These are phyloP conservation scores for Aspergillus affinis DNA, from an alignment of 495 filamentous ascomycete genomes.

Conservation along the genomic window DNA sequence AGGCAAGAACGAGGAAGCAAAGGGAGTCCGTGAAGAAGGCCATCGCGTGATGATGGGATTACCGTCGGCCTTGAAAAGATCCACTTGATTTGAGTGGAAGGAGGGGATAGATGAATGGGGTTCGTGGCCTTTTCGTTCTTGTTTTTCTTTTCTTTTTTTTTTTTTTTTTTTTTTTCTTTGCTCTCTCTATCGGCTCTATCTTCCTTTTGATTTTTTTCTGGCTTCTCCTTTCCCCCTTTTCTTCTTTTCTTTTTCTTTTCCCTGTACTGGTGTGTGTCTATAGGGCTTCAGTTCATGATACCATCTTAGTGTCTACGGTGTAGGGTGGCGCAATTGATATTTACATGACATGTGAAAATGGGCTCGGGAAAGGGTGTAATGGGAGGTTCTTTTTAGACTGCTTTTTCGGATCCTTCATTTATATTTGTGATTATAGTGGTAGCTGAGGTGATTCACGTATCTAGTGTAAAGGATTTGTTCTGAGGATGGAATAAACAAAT, in stretches of 20 bases:
- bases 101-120: background rate
- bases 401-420: background rate
- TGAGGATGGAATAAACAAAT: no score
- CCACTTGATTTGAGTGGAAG: conserved; percentile 14
- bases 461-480: no score
- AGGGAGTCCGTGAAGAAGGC: conserved; percentile 42
- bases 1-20: conserved; percentile 65
- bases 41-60: conserved; percentile 43
- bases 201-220: conserved; percentile 16
- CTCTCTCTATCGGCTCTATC: no score
- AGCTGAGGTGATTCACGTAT: no score
- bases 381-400: background rate
- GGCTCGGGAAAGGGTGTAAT: background rate
- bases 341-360: background rate
- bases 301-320: conserved; percentile 23
- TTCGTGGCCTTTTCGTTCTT: conserved; percentile 13
- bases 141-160: conserved; percentile 12
- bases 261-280: conserved; percentile 2
- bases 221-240: no score
- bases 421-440: background rate
- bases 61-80: conserved; percentile 42
- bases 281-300: conserved; percentile 28
- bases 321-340: background rate
- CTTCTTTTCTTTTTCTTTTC: background rate
- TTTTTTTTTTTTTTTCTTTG: conserved; percentile 11